Conservation (phyloP, 228 moss, liverwort and hornwort species). For the Sphagnum fallax region DNA sequence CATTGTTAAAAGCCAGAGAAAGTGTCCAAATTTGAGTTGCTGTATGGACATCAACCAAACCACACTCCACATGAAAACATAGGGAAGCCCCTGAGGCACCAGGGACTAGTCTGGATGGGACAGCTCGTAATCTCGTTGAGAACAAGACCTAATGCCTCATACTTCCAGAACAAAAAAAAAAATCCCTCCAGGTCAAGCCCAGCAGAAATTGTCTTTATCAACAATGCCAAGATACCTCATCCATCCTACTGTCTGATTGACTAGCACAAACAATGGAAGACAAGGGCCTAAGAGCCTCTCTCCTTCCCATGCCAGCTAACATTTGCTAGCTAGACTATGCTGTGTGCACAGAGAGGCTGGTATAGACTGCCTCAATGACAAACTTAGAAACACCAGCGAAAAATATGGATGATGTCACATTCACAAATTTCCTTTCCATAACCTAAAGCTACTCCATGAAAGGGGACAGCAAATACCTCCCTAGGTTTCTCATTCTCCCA, state of each 20-base stretch:
- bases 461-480: slow-evolving; percentile 21
- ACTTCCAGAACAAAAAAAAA: too few species aligned
- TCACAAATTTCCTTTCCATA: slow-evolving; percentile 10
- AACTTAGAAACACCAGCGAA: background rate
- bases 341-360: background rate
- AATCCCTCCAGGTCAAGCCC: background rate
- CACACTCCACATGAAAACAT: too few species aligned
- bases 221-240: slow-evolving; percentile 5
- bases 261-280: slow-evolving; percentile 5
- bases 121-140: too few species aligned
- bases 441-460: background rate
- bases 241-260: background rate
- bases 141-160: too few species aligned
- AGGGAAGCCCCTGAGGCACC: too few species aligned
- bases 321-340: background rate
- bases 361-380: too few species aligned
- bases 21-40: too few species aligned
- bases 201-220: background rate
- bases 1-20: too few species aligned
- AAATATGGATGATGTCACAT: slow-evolving; percentile 12
- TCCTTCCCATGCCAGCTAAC: background rate
- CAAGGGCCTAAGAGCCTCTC: background rate
- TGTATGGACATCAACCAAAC: too few species aligned
- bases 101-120: too few species aligned
- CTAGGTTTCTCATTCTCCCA: slow-evolving; percentile 8